Base-by-base conservation (phyloP, 345 rosid genomes). In the Linum trigynum region DNA sequence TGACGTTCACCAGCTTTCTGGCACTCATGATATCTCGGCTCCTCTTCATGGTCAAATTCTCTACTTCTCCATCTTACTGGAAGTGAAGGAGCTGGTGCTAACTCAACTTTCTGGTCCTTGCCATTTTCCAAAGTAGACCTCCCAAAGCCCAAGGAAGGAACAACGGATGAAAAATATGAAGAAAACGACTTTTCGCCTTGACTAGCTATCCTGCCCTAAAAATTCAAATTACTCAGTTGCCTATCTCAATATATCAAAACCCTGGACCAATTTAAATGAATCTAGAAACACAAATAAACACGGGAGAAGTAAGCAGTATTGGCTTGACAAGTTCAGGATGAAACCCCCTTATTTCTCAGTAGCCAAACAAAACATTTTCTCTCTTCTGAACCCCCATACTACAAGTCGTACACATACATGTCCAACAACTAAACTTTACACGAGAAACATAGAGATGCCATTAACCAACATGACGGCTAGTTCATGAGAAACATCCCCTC, bases 161-260 rank as follows among this genome's bases (percentile, higher is more conserved):
- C 14, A 37, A 70, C 38, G 32, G 69, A 76, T 41, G 94, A 76
- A 69, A 90, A 78, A 62, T 77, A 72, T 0, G 96, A 88, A 61
- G 85, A 67, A 12, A 77, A 45, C 1, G 82, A 68, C 62, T 70
- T 87, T 39, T 77, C 82, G 62, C 74, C 84, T 61, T 72, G 75
- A 37, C 84, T 73, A 64, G 65, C 56, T 9, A 66, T 63, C 77
- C 82, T 80, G 75, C 81, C 91, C 96, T 90, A 78, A 79, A 90
- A 78, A 81, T 64, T 75, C 63, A 70, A 75, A 75, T 70, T 42
- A 69, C 73, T 59, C 17, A 39, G 15, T 43, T 79, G 78, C 76
- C 61, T 50, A 71, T 40, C 56, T 65, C n/a, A 38, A 5, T 14
- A 43, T 65, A 56, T 36, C 2, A 37, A 77, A 68, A 62, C 12